A percentile compares a stretch with the other conserved stretches of the same genome.
Evolutionary conservation across 2,329 filamentous ascomycete species (phyloP).

Genomic region (Falciphora oryzae): DNA sequence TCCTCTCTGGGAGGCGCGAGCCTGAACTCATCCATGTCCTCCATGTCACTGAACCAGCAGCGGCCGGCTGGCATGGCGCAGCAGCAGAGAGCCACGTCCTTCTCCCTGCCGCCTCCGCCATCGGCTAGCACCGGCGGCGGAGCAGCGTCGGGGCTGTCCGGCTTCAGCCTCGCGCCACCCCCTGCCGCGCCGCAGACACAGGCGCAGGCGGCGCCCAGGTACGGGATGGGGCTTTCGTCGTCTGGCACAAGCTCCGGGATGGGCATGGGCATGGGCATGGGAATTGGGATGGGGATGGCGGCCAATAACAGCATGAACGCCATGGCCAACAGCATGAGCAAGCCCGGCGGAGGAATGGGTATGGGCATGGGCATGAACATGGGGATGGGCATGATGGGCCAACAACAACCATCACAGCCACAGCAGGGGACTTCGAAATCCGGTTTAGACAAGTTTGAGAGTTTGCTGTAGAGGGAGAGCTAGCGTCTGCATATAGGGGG

Average conservation of each 20-base stretch:
- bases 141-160: slow-evolving; percentile 22
- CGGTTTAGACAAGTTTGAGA: slow-evolving; percentile 63
- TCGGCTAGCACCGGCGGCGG: slow-evolving; percentile 19
- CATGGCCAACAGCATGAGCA: slow-evolving; percentile 19
- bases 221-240: slow-evolving; percentile 18
- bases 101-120: slow-evolving; percentile 54
- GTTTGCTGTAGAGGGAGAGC: slow-evolving; percentile 43
- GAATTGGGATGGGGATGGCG: slow-evolving; percentile 11
- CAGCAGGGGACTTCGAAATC: slow-evolving; percentile 33
- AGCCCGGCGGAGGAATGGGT: slow-evolving; percentile 16
- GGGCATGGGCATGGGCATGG: slow-evolving; percentile 17
- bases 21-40: slow-evolving; percentile 40
- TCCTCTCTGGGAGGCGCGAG: slow-evolving; percentile 29
- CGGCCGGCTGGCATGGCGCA: slow-evolving; percentile 25
- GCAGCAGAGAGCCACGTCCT: slow-evolving; percentile 37
- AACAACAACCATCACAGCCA: slow-evolving; percentile 15
- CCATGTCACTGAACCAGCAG: slow-evolving; percentile 41
- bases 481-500: background rate
- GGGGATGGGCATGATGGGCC: slow-evolving; percentile 22
- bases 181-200: slow-evolving; percentile 22
- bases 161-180: slow-evolving; percentile 44
- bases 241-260: slow-evolving; percentile 11
- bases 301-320: slow-evolving; percentile 19
- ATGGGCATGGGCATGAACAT: slow-evolving; percentile 17
- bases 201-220: slow-evolving; percentile 19